phyloP scores from a whole-genome alignment of 2,329 filamentous ascomycete species.

The Penicillium griseofulvum region DNA sequence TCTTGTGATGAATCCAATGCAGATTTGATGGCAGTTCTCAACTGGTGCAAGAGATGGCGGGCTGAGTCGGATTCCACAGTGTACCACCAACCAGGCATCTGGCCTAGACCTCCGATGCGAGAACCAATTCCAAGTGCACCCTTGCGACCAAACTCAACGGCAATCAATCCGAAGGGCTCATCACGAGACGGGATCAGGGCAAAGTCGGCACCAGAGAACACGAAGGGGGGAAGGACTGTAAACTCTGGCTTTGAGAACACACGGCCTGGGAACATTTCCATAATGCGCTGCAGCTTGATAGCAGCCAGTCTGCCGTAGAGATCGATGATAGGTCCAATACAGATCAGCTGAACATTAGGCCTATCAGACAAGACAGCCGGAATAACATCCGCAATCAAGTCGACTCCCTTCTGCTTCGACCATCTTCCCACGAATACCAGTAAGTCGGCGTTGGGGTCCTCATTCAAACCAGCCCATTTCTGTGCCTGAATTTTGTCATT shows the following conservation, averaged over 20 bases:
- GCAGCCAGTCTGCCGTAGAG: conserved; percentile 67
- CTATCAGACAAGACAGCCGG: conserved; percentile 61
- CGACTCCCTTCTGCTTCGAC: conserved; percentile 68
- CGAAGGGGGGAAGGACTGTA: conserved; percentile 63
- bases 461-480: conserved; percentile 64
- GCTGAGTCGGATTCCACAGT: conserved; percentile 65
- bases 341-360: conserved; percentile 60
- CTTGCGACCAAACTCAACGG: conserved; percentile 67
- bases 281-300: conserved; percentile 62
- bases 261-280: conserved; percentile 63
- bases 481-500: conserved; percentile 61
- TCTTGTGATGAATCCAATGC: conserved; percentile 58
- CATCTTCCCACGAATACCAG: conserved; percentile 68
- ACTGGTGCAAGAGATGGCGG: conserved; percentile 62
- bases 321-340: conserved; percentile 66
- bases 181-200: conserved; percentile 67
- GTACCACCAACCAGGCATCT: conserved; percentile 71
- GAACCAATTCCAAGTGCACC: conserved; percentile 66
- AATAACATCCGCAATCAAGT: conserved; percentile 67
- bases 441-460: conserved; percentile 62
- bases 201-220: conserved; percentile 67
- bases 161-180: conserved; percentile 67
- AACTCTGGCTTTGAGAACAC: conserved; percentile 69
- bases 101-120: conserved; percentile 63
- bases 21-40: conserved; percentile 62